These are phyloP conservation scores for Trypethelium eluteriae DNA, from an alignment of 495 filamentous ascomycete genomes.

Conservation along the genomic window DNA sequence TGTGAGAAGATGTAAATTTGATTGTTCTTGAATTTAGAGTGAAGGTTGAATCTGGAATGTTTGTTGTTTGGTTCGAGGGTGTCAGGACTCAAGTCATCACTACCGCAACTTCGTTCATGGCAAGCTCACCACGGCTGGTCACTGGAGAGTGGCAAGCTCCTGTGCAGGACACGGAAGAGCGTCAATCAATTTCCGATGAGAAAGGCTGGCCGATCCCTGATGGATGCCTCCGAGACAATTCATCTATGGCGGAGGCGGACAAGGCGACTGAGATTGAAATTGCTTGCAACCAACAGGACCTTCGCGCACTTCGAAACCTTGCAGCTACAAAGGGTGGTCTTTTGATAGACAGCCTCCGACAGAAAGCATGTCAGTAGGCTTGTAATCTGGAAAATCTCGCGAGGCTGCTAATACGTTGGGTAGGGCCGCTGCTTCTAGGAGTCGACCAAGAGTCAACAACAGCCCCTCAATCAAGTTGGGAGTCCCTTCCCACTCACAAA, in stretches of 20 bases:
- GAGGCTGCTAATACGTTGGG: constrained; percentile 7
- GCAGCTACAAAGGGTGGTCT: constrained; percentile 71
- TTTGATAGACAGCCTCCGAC: constrained; percentile 69
- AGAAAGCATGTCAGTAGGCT: constrained; percentile 67
- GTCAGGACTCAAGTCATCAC: neutral
- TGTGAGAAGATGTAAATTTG: no score
- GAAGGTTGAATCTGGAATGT: no score
- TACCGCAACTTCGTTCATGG: neutral
- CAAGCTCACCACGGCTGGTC: neutral
- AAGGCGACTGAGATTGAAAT: constrained; percentile 49
- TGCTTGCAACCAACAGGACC: constrained; percentile 60
- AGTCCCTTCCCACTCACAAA: constrained; percentile 54
- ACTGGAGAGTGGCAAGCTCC: neutral
- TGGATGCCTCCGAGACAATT: neutral
- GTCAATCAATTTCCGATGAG: neutral
- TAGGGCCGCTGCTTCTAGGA: constrained; percentile 78
- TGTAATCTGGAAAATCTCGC: constrained; percentile 6
- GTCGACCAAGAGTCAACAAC: constrained; percentile 32
- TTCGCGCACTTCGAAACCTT: constrained; percentile 53
- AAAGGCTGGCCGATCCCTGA: neutral
- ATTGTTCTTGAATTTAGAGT: no score
- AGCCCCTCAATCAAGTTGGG: constrained; percentile 36
- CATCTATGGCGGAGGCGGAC: neutral
- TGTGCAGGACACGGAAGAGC: neutral
- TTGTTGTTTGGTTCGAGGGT: no score